phyloP scores from a whole-genome alignment of 441 rosid genomes.

The Monsonia emarginata region DNA sequence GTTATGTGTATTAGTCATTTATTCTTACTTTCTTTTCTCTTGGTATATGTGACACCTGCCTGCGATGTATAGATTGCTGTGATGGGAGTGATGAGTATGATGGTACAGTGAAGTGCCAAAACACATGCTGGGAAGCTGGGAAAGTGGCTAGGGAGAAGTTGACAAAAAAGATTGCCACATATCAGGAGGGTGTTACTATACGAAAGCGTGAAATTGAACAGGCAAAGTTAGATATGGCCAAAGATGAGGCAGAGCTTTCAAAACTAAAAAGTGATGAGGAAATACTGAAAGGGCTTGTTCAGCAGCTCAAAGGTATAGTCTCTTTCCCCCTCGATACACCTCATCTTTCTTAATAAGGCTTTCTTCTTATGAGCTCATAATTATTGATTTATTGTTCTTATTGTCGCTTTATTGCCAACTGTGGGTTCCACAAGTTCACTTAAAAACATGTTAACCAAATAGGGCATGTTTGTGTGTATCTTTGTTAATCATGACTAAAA shows the following conservation, averaged over 20 bases:
- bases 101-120: slow-evolving; percentile 54
- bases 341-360: neutral
- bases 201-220: slow-evolving; percentile 48
- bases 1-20: neutral
- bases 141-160: slow-evolving; percentile 74
- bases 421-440: neutral
- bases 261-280: slow-evolving; percentile 65
- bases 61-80: slow-evolving; percentile 59
- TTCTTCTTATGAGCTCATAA: neutral
- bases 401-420: neutral
- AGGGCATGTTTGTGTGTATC: neutral
- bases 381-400: neutral
- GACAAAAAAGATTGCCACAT: slow-evolving; percentile 54
- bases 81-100: slow-evolving; percentile 97
- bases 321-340: slow-evolving; percentile 2
- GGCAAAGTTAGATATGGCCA: slow-evolving; percentile 47
- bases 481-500: neutral
- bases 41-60: neutral
- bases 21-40: neutral
- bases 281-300: slow-evolving; percentile 60
- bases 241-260: slow-evolving; percentile 63
- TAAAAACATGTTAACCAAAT: neutral
- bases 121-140: slow-evolving; percentile 95
- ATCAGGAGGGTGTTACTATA: slow-evolving; percentile 51
- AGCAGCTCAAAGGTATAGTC: slow-evolving; percentile 65